These are phyloP conservation scores for Thermochaetoides dissita DNA, from an alignment of 2,329 filamentous ascomycete genomes.

Conservation along the genomic window DNA sequence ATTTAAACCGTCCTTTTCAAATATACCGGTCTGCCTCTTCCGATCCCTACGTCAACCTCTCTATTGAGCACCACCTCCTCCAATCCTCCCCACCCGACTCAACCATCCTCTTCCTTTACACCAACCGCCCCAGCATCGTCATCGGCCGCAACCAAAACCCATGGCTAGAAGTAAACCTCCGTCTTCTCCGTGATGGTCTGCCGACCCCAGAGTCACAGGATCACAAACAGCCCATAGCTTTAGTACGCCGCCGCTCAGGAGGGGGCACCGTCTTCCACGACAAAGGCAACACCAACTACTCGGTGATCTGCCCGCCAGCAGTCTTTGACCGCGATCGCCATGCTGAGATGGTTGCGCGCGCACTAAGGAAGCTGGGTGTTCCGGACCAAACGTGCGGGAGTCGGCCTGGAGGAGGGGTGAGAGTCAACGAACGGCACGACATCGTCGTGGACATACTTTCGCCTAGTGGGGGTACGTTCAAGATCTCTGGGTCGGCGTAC, in stretches of 20 bases:
- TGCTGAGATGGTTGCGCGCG: constrained; percentile 85
- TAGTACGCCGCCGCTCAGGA: constrained; percentile 75
- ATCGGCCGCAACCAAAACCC: constrained; percentile 96
- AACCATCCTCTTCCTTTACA: constrained; percentile 72
- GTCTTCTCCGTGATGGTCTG: constrained; percentile 31
- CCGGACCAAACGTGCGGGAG: not conserved
- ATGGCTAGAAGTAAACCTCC: constrained; percentile 79
- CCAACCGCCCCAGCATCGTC: constrained; percentile 75
- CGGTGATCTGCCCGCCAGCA: constrained; percentile 67
- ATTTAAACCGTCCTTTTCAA: constrained; percentile 30
- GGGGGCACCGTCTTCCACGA: constrained; percentile 95
- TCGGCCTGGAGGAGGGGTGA: constrained; percentile 21
- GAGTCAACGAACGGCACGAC: constrained; percentile 84
- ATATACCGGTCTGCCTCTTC: constrained; percentile 56
- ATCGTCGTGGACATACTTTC: constrained; percentile 49
- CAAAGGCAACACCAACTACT: constrained; percentile 84
- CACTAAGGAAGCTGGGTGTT: constrained; percentile 48
- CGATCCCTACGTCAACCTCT: constrained; percentile 80
- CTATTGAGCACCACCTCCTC: constrained; percentile 82
- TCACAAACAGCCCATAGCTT: constrained; percentile 25
- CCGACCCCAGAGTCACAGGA: constrained; percentile 3
- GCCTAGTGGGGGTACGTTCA: constrained; percentile 2
- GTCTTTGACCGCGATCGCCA: constrained; percentile 74
- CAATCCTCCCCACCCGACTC: constrained; percentile 58
- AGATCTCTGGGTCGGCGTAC: constrained; percentile 62